phyloP scores from a whole-genome alignment of 306 rosid genomes.

The Acacia melanoxylon region DNA sequence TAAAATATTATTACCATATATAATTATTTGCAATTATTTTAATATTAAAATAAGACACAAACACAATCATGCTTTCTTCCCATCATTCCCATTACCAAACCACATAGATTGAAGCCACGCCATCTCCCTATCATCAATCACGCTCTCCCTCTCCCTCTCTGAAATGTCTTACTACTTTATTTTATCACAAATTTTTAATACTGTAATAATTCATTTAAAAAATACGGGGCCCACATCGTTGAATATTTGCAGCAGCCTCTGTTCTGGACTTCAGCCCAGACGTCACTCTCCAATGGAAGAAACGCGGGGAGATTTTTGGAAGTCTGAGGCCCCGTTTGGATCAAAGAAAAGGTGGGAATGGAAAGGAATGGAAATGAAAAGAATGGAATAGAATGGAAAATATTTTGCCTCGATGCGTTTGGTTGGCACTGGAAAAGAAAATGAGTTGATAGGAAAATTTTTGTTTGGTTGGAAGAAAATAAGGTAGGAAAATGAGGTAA shows the following conservation, averaged over 20 bases:
- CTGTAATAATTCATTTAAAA: neutral
- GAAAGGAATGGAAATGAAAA: too few species aligned
- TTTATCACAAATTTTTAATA: neutral
- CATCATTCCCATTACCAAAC: constrained; percentile 31
- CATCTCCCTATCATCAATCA: neutral
- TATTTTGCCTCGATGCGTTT: too few species aligned
- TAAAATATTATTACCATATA: neutral
- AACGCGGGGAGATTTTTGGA: neutral
- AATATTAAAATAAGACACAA: neutral
- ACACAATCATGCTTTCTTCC: neutral
- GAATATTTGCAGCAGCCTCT: neutral
- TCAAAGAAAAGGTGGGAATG: too few species aligned
- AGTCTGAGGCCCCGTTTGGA: too few species aligned
- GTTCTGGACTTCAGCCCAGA: neutral
- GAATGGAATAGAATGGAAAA: too few species aligned
- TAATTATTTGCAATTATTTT: neutral
- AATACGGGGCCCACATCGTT: neutral
- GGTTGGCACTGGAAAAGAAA: too few species aligned
- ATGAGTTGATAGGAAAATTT: too few species aligned
- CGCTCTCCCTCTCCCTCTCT: neutral
- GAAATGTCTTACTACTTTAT: neutral
- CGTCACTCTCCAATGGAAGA: neutral
- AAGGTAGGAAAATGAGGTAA: too few species aligned
- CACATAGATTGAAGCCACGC: constrained; percentile 26
- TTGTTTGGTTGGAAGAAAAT: too few species aligned